Conservation (phyloP, 495 filamentous ascomycete species). For the Penicillium cataractarum region DNA sequence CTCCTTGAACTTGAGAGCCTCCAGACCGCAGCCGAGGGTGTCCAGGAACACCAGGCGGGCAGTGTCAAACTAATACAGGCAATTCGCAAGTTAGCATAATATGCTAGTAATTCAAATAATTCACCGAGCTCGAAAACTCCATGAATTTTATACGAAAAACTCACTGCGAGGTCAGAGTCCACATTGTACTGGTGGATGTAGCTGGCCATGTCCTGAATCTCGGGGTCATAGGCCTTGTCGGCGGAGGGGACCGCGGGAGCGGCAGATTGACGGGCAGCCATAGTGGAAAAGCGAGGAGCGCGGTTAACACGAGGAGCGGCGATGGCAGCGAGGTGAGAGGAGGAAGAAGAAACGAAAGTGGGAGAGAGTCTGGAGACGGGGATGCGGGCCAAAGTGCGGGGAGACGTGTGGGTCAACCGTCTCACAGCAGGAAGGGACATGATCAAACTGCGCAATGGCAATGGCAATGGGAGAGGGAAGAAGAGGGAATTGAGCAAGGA, state of each 20-base stretch:
- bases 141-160: slow-evolving; percentile 31
- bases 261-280: slow-evolving; percentile 48
- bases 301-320: slow-evolving; percentile 19
- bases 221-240: slow-evolving; percentile 74
- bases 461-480: slow-evolving; percentile 20
- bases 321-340: slow-evolving; percentile 25
- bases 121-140: not conserved
- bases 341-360: slow-evolving; percentile 30
- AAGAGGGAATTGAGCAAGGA: slow-evolving; percentile 19
- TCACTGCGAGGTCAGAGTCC: slow-evolving; percentile 88
- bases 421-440: slow-evolving; percentile 44
- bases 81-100: not conserved
- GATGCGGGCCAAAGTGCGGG: slow-evolving; percentile 54
- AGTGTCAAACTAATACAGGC: slow-evolving; percentile 75
- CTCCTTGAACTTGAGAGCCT: slow-evolving; percentile 93
- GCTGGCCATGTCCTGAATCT: slow-evolving; percentile 90
- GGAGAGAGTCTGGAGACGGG: slow-evolving; percentile 39
- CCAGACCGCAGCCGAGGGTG: slow-evolving; percentile 93
- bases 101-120: not conserved
- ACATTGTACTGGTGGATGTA: slow-evolving; percentile 93
- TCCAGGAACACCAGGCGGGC: slow-evolving; percentile 89
- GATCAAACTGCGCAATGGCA: slow-evolving; percentile 14
- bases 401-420: slow-evolving; percentile 53
- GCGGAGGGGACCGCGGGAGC: slow-evolving; percentile 35
- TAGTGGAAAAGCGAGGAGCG: slow-evolving; percentile 48